Percentiles rank a stretch among this genome's conserved stretches.
These are phyloP conservation scores for Podospora australis DNA, from an alignment of 495 filamentous ascomycete species.

Conservation along the genomic window DNA sequence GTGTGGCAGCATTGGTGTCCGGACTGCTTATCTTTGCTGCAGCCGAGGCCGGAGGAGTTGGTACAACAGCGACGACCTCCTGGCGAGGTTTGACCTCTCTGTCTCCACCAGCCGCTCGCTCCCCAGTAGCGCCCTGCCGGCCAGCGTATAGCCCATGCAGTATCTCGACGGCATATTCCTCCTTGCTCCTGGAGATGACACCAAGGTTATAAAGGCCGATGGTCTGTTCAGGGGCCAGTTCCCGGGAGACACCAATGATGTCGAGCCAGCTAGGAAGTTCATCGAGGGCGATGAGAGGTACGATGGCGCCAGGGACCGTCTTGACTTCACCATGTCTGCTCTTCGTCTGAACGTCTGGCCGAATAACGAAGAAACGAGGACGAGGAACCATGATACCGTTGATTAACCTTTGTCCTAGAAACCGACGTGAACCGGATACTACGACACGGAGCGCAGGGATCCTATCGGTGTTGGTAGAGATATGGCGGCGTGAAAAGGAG, in stretches of 20 bases:
- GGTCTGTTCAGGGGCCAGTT: constrained; percentile 32
- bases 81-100: neutral
- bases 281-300: constrained; percentile 40
- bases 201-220: constrained; percentile 35
- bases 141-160: constrained; percentile 1
- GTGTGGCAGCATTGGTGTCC: no score
- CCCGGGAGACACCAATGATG: constrained; percentile 32
- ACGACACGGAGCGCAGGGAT: no score
- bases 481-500: no score
- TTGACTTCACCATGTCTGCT: constrained; percentile 13
- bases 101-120: neutral
- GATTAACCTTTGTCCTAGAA: neutral
- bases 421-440: no score
- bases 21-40: no score
- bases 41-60: no score
- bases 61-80: no score
- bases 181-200: constrained; percentile 17
- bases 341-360: constrained; percentile 17
- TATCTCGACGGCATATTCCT: constrained; percentile 28
- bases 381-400: neutral
- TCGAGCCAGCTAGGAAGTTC: constrained; percentile 38
- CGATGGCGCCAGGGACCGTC: constrained; percentile 25
- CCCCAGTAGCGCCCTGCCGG: neutral
- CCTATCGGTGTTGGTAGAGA: no score
- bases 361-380: constrained; percentile 29